Evolutionary conservation across 2,329 filamentous ascomycete species (phyloP), one percentile per base, ranked within the genome.

Genomic region (Sporothrix sp.): DNA sequence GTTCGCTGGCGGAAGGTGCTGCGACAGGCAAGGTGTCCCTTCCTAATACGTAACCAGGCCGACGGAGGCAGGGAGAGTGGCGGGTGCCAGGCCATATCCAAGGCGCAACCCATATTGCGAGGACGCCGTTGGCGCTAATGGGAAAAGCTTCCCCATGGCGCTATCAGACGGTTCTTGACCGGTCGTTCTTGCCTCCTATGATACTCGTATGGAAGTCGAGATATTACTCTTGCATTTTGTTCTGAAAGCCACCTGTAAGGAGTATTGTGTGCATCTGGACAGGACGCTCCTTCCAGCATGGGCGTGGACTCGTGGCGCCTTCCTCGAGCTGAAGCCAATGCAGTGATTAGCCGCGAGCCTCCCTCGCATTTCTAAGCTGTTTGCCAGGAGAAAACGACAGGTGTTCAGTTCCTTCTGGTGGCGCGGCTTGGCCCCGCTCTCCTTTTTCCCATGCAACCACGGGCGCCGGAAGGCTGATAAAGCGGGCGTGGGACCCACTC

Each of bases 371-470:
- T 51, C 44, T 54, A 54, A 54, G 48, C 52, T 52, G n/a, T n/a
- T 21, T 44, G 32, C 40, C 33, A 39, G 27, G 48, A 38, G 42
- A 55, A 55, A 53, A 57, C 49, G 55, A 57, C 55, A 57, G 53
- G 55, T 57, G 55, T 57, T 55, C 55, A 49, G 40, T 55, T 52
- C 33, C 2, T 8, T 33, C 28, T 11, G 42, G 42, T 45, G 42
- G 42, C 42, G 42, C 42, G 42, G 42, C 42, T 45, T 45, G 42
- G 42, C 18, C 42, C 45, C 18, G 35, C 46, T 25, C 46, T 36
- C 39, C 40, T 25, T 42, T 33, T 32, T 33, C 16, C 42, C 38
- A 38, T 47, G 38, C 38, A 52, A 11, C 27, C 21, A 11, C 38
- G 36, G 40, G 25, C 9, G 16, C 18, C 28, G 37, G 32, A 51